These are phyloP conservation scores for Miamiensis avidus DNA, from an alignment of 169 alveolate genomes.

Conservation along the genomic window DNA sequence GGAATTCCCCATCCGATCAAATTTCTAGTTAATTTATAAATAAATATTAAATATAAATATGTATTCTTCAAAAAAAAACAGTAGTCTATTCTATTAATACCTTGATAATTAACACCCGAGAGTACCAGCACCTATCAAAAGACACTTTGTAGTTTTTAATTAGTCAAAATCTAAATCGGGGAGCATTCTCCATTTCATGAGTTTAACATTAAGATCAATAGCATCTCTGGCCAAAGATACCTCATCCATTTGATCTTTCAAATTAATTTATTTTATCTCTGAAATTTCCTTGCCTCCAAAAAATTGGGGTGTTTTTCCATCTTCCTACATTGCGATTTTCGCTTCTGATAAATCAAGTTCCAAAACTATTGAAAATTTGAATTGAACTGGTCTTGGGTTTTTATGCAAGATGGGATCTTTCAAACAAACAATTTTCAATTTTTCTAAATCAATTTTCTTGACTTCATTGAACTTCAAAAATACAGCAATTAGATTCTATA, in stretches of 20 bases:
- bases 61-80: too few species aligned
- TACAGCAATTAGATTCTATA: neutral
- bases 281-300: conserved; percentile 7
- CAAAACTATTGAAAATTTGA: neutral
- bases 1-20: conserved; percentile 95
- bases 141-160: conserved; percentile 68
- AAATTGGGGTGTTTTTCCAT: conserved; percentile 1
- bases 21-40: conserved; percentile 81
- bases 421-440: too few species aligned
- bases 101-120: conserved; percentile 60
- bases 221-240: conserved; percentile 83
- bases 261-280: conserved; percentile 53
- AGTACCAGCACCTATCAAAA: conserved; percentile 91
- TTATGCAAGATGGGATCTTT: neutral
- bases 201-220: conserved; percentile 90
- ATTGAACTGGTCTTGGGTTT: neutral
- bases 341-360: neutral
- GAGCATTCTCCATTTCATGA: conserved; percentile 94
- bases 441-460: neutral
- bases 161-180: conserved; percentile 85
- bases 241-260: conserved; percentile 82
- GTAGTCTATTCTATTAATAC: too few species aligned
- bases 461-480: neutral
- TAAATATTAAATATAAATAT: too few species aligned
- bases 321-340: conserved; percentile 1